phyloP scores from a whole-genome alignment of 1,139 yeast genomes.

The Candida gigantensis region DNA sequence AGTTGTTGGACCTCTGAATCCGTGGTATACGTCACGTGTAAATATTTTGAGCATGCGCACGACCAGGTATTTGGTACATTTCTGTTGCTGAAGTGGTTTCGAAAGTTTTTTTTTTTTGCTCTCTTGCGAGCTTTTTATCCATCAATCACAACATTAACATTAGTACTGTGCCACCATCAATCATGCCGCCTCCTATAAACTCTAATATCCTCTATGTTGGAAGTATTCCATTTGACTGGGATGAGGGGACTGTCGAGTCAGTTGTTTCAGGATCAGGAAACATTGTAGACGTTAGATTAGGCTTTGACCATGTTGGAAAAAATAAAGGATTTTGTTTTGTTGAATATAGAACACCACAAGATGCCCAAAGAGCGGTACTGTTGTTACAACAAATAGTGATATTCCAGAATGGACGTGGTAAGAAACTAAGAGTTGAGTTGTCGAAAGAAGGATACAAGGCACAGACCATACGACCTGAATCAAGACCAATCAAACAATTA shows the following conservation, averaged over 20 bases:
- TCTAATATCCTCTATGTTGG: conserved; percentile 57
- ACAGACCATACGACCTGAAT: conserved; percentile 27
- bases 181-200: conserved; percentile 14
- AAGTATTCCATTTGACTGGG: conserved; percentile 67
- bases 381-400: conserved; percentile 47
- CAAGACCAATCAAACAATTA: conserved; percentile 42
- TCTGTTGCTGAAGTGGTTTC: too few species aligned
- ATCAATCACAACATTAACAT: background rate
- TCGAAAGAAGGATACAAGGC: conserved; percentile 61
- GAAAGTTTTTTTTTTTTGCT: conserved; percentile 3
- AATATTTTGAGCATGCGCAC: too few species aligned
- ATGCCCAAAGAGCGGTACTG: conserved; percentile 51
- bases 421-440: conserved; percentile 54
- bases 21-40: too few species aligned
- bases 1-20: too few species aligned
- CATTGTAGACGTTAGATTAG: conserved; percentile 62
- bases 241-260: conserved; percentile 51
- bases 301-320: conserved; percentile 62
- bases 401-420: conserved; percentile 32
- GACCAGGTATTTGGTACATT: too few species aligned
- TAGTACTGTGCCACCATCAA: background rate
- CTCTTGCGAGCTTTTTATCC: background rate
- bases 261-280: conserved; percentile 68
- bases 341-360: conserved; percentile 53
- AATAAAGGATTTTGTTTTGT: conserved; percentile 67